phyloP scores from a whole-genome alignment of 352 stramenopile genomes.

The Pythium brachiatum region DNA sequence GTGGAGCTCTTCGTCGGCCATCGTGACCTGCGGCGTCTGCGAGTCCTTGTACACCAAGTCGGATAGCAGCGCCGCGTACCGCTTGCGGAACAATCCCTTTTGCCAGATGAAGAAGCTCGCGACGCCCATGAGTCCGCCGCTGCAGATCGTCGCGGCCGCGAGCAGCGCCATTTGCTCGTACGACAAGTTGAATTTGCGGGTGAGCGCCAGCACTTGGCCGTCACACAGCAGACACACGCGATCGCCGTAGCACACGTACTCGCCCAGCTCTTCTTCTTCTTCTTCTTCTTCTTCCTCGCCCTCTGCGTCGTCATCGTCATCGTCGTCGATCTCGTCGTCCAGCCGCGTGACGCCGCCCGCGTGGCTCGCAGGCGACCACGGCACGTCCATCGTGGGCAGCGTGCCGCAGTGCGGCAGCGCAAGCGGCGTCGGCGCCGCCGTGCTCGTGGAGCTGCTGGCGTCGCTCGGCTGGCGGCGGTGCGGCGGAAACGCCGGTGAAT shows the following conservation, averaged over 20 bases:
- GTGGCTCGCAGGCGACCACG: constrained; percentile 19
- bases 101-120: constrained; percentile 70
- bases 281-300: constrained; percentile 29
- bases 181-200: constrained; percentile 73
- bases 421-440: constrained; percentile 3
- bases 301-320: constrained; percentile 20
- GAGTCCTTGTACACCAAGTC: constrained; percentile 31
- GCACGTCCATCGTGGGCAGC: constrained; percentile 20
- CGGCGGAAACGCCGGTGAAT: background rate
- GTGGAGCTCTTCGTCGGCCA: constrained; percentile 10
- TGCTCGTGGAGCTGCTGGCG: constrained; percentile 19
- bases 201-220: constrained; percentile 63
- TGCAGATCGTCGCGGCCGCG: constrained; percentile 45
- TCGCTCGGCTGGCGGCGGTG: constrained; percentile 20
- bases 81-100: constrained; percentile 67
- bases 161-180: constrained; percentile 72
- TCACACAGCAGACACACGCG: constrained; percentile 71
- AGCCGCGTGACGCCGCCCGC: constrained; percentile 3
- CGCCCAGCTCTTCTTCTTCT: constrained; percentile 19
- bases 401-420: constrained; percentile 21
- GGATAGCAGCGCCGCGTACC: constrained; percentile 66
- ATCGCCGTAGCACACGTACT: constrained; percentile 78
- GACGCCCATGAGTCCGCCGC: constrained; percentile 57
- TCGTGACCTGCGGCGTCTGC: constrained; percentile 1
- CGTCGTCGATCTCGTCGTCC: constrained; percentile 16